Conservation (phyloP, 768 basidiomycete species). For the Russula vinacea region DNA sequence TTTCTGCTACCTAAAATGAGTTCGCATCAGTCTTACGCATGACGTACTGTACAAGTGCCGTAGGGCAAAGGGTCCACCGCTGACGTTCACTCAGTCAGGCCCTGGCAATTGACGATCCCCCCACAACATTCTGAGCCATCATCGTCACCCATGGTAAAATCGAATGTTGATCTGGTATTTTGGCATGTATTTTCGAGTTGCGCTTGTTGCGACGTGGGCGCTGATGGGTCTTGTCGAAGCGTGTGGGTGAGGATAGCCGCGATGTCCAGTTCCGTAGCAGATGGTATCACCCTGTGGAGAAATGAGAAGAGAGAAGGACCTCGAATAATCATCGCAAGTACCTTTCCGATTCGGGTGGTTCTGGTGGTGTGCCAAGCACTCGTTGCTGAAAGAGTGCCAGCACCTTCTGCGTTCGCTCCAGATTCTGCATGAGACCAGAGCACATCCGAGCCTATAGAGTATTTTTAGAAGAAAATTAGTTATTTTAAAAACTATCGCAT, state of each 20-base stretch:
- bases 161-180: neutral
- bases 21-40: neutral
- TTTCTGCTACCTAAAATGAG: neutral
- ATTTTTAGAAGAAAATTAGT: neutral
- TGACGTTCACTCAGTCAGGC: conserved; percentile 6
- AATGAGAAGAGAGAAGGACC: neutral
- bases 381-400: conserved; percentile 19
- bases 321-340: neutral
- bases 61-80: neutral
- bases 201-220: neutral
- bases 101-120: conserved; percentile 9
- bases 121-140: conserved; percentile 13
- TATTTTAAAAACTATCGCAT: neutral
- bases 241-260: conserved; percentile 22
- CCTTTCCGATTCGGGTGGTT: conserved; percentile 4
- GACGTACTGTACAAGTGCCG: neutral
- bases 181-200: neutral
- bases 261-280: conserved; percentile 24
- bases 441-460: conserved; percentile 15
- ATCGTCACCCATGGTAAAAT: neutral
- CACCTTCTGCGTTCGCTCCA: conserved; percentile 16
- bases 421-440: conserved; percentile 25
- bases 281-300: conserved; percentile 10
- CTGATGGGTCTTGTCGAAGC: conserved; percentile 13
- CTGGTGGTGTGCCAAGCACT: neutral